Base-by-base conservation (phyloP, 176 grass and related monocot species). In the Paspalum notatum region DNA sequence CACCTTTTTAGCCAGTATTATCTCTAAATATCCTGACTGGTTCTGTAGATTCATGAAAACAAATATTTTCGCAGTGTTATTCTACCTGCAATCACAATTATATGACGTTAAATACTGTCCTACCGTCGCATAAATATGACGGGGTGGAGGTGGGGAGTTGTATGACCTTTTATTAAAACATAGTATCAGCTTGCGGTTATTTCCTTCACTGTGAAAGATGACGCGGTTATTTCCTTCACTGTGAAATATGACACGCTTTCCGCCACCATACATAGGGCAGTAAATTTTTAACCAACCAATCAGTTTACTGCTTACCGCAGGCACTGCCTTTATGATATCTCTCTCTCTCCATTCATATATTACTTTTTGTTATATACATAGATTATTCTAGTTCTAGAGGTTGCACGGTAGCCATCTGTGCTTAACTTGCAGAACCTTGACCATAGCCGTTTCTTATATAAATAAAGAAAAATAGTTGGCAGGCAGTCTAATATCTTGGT, bases 401-500 rank as follows among this genome's bases (percentile, higher is more conserved):
- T 64, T 58, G 20, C 20, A 61, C 22, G 59, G 40, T 21, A 77
- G 71, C 63, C 74, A 17, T 41, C 8, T 32, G 26, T 73, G 66
- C 58, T 74, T 60, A 50, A 79, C 17, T 68, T 64, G 74, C 74
- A 52, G 67, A 53, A 68, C 50, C 68, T 73, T 56, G 48, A 52
- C 37, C 12, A 61, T 60, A 20, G 62, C 51, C 11, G 9, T 24
- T 68, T 80, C 82, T 84, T 41, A 37, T 32, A 32, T 32, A 61
- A 76, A 80, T 58, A 22, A 71, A 80, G 63, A 51, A 81, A 88
- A 77, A 65, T 46, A 75, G 54, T 77, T 25, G 16, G 46, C 49
- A 71, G 11, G 13, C 85, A 80, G 60, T 69, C 76, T 88, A 85
- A 89, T 38, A 63, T 91, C 53, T 80, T 85, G 22, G 52, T 86